These are phyloP conservation scores for Plectosphaerella plurivora DNA, from an alignment of 2,329 filamentous ascomycete genomes.

Conservation along the genomic window DNA sequence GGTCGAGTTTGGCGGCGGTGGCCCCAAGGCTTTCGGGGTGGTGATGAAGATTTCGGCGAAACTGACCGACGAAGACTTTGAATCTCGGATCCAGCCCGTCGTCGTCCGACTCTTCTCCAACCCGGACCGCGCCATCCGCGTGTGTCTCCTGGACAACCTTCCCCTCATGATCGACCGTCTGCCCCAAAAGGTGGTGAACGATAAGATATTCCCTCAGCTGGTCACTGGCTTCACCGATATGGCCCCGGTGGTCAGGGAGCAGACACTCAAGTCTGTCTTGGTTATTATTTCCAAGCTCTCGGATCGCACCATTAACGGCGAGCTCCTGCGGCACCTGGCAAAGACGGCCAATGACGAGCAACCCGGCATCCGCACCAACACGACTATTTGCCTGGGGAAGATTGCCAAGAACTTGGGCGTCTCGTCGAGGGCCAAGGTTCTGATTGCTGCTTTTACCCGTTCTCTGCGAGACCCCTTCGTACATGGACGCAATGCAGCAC, in stretches of 20 bases:
- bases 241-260: conserved; percentile 87
- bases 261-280: conserved; percentile 91
- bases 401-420: conserved; percentile 85
- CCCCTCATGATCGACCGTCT: conserved; percentile 88
- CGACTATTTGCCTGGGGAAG: conserved; percentile 94
- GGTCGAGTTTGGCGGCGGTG: conserved; percentile 95
- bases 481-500: conserved; percentile 83
- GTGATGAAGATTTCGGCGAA: conserved; percentile 90
- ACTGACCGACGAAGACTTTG: conserved; percentile 85
- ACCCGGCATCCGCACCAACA: conserved; percentile 94
- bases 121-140: conserved; percentile 85
- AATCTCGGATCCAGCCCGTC: conserved; percentile 76
- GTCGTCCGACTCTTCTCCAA: conserved; percentile 84
- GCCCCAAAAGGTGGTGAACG: conserved; percentile 83
- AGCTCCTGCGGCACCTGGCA: conserved; percentile 82
- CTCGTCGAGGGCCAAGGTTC: conserved; percentile 78
- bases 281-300: conserved; percentile 84
- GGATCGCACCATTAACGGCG: conserved; percentile 89
- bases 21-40: conserved; percentile 81
- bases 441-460: conserved; percentile 86
- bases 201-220: conserved; percentile 95
- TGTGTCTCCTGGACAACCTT: conserved; percentile 84
- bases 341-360: conserved; percentile 98
- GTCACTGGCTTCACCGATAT: conserved; percentile 92
- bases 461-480: conserved; percentile 91